phyloP scores from a whole-genome alignment of 2,329 filamentous ascomycete species.

The Cladobotryum protrusum region DNA sequence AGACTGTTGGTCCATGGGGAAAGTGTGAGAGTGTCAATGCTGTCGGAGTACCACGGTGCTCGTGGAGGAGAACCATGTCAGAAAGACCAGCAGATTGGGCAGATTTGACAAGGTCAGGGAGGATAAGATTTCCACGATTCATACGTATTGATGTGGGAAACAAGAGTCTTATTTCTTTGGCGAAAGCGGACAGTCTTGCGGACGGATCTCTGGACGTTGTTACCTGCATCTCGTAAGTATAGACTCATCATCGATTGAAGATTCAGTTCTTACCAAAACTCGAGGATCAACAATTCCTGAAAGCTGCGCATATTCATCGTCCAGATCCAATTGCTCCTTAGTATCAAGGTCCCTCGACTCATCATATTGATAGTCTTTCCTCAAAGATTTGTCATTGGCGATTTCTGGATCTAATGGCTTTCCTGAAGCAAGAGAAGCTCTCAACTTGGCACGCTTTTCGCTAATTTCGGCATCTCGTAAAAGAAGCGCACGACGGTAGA shows the following conservation, averaged over 20 bases:
- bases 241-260: conserved; percentile 42
- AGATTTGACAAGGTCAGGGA: conserved; percentile 77
- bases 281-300: conserved; percentile 89
- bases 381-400: conserved; percentile 76
- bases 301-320: conserved; percentile 85
- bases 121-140: conserved; percentile 84
- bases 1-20: conserved; percentile 73
- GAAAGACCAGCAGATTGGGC: conserved; percentile 74
- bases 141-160: conserved; percentile 80
- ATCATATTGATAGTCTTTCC: conserved; percentile 90
- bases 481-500: conserved; percentile 82
- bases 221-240: conserved; percentile 45
- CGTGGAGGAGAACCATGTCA: conserved; percentile 82
- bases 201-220: conserved; percentile 88
- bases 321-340: conserved; percentile 66
- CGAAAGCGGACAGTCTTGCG: conserved; percentile 77
- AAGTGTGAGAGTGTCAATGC: conserved; percentile 83
- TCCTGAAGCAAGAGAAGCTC: conserved; percentile 79
- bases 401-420: conserved; percentile 77
- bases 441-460: conserved; percentile 82
- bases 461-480: conserved; percentile 88
- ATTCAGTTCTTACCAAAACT: conserved; percentile 58
- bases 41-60: conserved; percentile 87
- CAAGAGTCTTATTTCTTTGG: conserved; percentile 82
- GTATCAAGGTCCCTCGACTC: conserved; percentile 67